phyloP scores from a whole-genome alignment of 768 basidiomycete genomes.

The Tulasnella calospora region DNA sequence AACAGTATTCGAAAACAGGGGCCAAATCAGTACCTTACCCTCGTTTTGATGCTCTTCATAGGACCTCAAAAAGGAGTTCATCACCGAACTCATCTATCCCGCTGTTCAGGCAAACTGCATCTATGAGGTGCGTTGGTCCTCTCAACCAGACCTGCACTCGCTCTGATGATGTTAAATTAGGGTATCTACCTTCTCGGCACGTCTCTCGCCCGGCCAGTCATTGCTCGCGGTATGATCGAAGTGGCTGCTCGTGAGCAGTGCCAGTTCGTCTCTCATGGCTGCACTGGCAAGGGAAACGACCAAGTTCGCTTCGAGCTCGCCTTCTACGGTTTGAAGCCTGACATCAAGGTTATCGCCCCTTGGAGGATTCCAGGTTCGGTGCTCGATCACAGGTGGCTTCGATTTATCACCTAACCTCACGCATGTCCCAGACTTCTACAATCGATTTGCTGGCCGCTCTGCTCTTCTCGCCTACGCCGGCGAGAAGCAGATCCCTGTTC shows the following conservation, averaged over 20 bases:
- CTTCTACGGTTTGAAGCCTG: slow-evolving; percentile 96
- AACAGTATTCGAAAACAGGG: neutral
- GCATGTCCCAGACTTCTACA: slow-evolving; percentile 72
- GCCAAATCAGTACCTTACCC: neutral
- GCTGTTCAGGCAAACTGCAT: slow-evolving; percentile 98
- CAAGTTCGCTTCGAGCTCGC: slow-evolving; percentile 99
- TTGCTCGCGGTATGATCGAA: slow-evolving; percentile 97
- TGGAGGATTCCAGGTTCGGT: slow-evolving; percentile 85
- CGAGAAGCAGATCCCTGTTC: slow-evolving; percentile 83
- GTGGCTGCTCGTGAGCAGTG: slow-evolving; percentile 86
- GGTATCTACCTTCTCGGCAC: slow-evolving; percentile 97
- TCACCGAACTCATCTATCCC: slow-evolving; percentile 94
- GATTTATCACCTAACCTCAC: neutral
- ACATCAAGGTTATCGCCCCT: slow-evolving; percentile 98
- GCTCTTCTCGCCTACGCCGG: slow-evolving; percentile 88
- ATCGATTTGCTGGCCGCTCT: slow-evolving; percentile 92
- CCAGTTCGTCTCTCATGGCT: slow-evolving; percentile 98
- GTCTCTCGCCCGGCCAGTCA: slow-evolving; percentile 95
- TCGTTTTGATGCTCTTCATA: slow-evolving; percentile 35
- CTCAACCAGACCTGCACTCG: neutral
- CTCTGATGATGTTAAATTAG: slow-evolving; percentile 38
- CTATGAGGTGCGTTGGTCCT: slow-evolving; percentile 68
- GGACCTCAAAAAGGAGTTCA: slow-evolving; percentile 93
- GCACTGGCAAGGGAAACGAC: slow-evolving; percentile 99
- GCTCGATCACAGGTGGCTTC: neutral